Evolutionary conservation across 1,284 basidiomycete species (phyloP).

Genomic region (Ustilago esculenta): DNA sequence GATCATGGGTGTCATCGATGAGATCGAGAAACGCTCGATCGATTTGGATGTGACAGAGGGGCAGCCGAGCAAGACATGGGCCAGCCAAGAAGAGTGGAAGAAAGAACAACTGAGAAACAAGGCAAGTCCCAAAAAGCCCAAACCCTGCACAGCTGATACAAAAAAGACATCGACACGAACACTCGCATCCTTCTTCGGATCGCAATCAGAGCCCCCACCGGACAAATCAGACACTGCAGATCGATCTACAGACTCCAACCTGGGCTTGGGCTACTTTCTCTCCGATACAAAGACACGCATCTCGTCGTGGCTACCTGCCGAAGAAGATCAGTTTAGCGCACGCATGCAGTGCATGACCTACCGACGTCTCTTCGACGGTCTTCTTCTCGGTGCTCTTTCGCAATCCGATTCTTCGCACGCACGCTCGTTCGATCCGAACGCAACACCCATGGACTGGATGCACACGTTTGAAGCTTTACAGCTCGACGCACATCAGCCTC

Average conservation of each 20-base stretch:
- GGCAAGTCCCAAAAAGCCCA: conserved; percentile 20
- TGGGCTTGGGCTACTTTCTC: conserved; percentile 38
- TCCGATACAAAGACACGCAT: conserved; percentile 62
- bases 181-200: conserved; percentile 22
- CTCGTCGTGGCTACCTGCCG: conserved; percentile 35
- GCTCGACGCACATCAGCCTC: conserved; percentile 26
- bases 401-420: background rate
- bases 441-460: conserved; percentile 34
- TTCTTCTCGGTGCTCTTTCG: conserved; percentile 34
- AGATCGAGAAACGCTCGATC: conserved; percentile 37
- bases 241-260: background rate
- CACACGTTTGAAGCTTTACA: conserved; percentile 19
- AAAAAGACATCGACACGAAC: background rate
- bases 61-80: conserved; percentile 24
- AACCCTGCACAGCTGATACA: background rate
- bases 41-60: background rate
- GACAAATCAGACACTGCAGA: background rate
- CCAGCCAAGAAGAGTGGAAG: conserved; percentile 56
- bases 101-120: conserved; percentile 24
- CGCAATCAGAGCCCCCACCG: background rate
- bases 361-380: conserved; percentile 50
- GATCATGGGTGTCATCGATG: conserved; percentile 62
- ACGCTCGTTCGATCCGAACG: conserved; percentile 35
- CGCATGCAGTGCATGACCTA: conserved; percentile 64
- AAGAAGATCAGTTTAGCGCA: conserved; percentile 48